A percentile compares a stretch with the other conserved stretches of the same genome.
Conservation (phyloP, 208 protist species). For the Wallacemonas sp. region DNA sequence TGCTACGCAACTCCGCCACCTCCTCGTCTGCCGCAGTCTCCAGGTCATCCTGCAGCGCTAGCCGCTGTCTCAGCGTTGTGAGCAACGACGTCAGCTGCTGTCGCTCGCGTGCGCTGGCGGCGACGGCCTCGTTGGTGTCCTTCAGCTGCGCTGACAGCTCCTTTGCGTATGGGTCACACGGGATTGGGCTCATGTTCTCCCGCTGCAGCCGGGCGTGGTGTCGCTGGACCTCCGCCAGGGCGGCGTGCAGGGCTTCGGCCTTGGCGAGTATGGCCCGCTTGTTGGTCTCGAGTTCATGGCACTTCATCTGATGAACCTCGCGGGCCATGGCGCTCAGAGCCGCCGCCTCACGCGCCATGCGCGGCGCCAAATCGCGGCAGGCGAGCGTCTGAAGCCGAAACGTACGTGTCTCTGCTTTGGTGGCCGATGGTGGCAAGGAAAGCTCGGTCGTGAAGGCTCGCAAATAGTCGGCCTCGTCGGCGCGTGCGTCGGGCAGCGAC, state of each 20-base stretch:
- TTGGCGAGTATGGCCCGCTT: conserved; percentile 20
- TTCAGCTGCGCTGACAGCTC: conserved; percentile 58
- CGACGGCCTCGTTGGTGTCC: conserved; percentile 51
- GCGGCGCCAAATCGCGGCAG: conserved; percentile 24
- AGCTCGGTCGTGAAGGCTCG: not conserved
- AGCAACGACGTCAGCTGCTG: conserved; percentile 35
- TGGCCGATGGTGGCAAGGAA: conserved; percentile 13
- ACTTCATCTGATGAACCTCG: conserved; percentile 30
- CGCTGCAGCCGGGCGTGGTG: conserved; percentile 48
- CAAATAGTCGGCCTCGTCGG: conserved; percentile 14
- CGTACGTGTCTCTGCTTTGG: conserved; percentile 15
- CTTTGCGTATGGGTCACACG: conserved; percentile 66
- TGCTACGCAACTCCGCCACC: conserved; percentile 33
- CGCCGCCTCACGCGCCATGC: conserved; percentile 31
- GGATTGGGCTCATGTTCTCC: conserved; percentile 69
- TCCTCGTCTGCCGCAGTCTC: conserved; percentile 67
- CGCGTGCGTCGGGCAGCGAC: conserved; percentile 17
- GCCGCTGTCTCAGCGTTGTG: conserved; percentile 56
- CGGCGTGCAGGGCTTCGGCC: conserved; percentile 24
- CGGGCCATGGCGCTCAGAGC: conserved; percentile 26
- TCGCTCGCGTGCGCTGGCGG: conserved; percentile 34
- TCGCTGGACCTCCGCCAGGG: conserved; percentile 31
- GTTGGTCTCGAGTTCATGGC: conserved; percentile 24
- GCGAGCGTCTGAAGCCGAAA: conserved; percentile 32
- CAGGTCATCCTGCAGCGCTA: conserved; percentile 55